Evolutionary conservation across 31 red algal genomes (phyloP).

Genomic region (Odonthalia washingtoniensis): DNA sequence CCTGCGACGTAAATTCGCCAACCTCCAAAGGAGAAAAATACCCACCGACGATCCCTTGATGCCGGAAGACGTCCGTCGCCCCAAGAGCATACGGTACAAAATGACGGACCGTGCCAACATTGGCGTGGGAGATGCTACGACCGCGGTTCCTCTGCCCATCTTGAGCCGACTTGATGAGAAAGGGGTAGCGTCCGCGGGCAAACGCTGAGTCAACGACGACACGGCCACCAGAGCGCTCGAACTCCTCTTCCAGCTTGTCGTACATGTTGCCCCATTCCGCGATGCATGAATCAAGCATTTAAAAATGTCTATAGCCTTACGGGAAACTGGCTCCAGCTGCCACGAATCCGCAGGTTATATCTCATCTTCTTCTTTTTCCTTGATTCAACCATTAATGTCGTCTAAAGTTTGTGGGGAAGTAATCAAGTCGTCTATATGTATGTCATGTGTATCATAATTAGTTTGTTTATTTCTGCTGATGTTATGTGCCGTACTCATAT

Average conservation of each 20-base stretch:
- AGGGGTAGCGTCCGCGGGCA: conserved; percentile 9
- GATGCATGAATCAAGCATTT: conserved; percentile 23
- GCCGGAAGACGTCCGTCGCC: not conserved
- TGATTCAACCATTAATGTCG: too few relatives aligned
- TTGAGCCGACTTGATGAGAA: conserved; percentile 36
- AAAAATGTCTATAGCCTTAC: too few relatives aligned
- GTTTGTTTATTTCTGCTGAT: too few relatives aligned
- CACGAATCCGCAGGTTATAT: too few relatives aligned
- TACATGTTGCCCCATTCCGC: conserved; percentile 19
- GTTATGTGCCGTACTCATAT: too few relatives aligned
- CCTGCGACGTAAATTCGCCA: conserved; percentile 4
- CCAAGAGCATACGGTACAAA: conserved; percentile 3
- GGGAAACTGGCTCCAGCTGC: too few relatives aligned
- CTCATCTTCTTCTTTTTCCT: too few relatives aligned
- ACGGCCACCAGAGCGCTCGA: conserved; percentile 1
- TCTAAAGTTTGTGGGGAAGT: too few relatives aligned
- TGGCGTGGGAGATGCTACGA: too few relatives aligned
- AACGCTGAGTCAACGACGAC: conserved; percentile 22
- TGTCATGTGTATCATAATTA: too few relatives aligned
- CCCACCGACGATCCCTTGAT: conserved; percentile 30
- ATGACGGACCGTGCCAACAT: not conserved
- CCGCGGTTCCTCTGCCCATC: too few relatives aligned
- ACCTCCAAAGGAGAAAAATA: conserved; percentile 1
- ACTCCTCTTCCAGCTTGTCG: not conserved
- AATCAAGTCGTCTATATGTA: too few relatives aligned